phyloP scores from a whole-genome alignment of 805 yeast species.

The Tetrapisispora phaffii region DNA sequence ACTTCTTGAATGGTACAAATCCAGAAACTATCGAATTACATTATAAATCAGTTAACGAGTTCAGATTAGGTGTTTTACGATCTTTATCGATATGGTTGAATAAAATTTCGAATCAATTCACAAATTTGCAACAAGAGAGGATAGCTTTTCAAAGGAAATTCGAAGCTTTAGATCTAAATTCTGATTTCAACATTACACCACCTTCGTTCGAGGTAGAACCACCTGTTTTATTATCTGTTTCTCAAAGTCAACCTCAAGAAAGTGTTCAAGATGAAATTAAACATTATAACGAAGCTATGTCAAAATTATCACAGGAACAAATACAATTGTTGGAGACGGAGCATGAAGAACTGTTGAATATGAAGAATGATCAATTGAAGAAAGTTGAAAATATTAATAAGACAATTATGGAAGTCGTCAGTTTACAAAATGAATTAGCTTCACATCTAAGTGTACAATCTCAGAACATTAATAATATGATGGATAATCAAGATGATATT shows the following conservation, averaged over 20 bases:
- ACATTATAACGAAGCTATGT: slow-evolving; percentile 29
- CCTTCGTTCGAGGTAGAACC: background rate
- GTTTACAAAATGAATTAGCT: slow-evolving; percentile 64
- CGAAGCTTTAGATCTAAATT: slow-evolving; percentile 22
- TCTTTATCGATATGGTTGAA: slow-evolving; percentile 39
- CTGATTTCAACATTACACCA: background rate
- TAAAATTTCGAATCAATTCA: slow-evolving; percentile 36
- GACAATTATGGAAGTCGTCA: slow-evolving; percentile 62
- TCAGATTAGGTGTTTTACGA: slow-evolving; percentile 41
- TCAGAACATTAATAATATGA: slow-evolving; percentile 51
- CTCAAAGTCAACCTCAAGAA: slow-evolving; percentile 18
- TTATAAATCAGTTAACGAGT: slow-evolving; percentile 33
- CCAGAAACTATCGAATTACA: slow-evolving; percentile 30
- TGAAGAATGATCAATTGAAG: slow-evolving; percentile 50
- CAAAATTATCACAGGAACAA: slow-evolving; percentile 40
- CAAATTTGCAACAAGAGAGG: slow-evolving; percentile 42
- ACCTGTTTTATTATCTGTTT: slow-evolving; percentile 18
- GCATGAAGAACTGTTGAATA: slow-evolving; percentile 43
- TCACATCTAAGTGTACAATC: slow-evolving; percentile 66
- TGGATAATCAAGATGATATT: slow-evolving; percentile 59
- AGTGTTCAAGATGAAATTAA: slow-evolving; percentile 27
- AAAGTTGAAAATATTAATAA: slow-evolving; percentile 52
- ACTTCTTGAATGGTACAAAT: slow-evolving; percentile 27
- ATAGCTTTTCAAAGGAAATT: slow-evolving; percentile 30
- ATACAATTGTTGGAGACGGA: slow-evolving; percentile 49